These are phyloP conservation scores for Nakazawaea wickerhamii DNA, from an alignment of 805 yeast species.

Conservation along the genomic window DNA sequence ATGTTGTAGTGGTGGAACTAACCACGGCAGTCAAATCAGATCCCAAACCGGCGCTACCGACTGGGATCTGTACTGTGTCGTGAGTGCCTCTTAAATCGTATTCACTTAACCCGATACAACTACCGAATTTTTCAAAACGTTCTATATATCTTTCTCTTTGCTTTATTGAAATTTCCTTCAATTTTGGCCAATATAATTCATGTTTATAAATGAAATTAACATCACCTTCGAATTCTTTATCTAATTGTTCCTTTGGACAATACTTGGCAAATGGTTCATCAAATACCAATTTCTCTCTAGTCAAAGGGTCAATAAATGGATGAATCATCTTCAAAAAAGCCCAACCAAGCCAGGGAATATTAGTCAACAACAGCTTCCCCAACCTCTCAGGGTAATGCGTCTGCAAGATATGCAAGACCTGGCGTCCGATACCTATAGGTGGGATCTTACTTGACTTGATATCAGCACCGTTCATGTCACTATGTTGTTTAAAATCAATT, in stretches of 20 bases:
- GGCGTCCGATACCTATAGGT: conserved; percentile 80
- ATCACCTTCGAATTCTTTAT: conserved; percentile 77
- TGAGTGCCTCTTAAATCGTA: conserved; percentile 52
- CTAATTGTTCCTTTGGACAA: conserved; percentile 81
- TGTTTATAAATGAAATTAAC: conserved; percentile 84
- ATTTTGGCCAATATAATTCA: conserved; percentile 68
- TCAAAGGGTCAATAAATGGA: conserved; percentile 94
- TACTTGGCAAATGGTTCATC: conserved; percentile 84
- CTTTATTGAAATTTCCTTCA: conserved; percentile 53
- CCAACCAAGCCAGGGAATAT: conserved; percentile 94
- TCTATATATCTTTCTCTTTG: conserved; percentile 61
- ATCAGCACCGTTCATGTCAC: conserved; percentile 39
- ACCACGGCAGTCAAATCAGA: background rate
- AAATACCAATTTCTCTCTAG: conserved; percentile 88
- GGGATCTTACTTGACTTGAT: conserved; percentile 64
- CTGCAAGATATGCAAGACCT: conserved; percentile 88
- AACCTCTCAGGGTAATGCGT: conserved; percentile 97
- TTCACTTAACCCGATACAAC: conserved; percentile 75
- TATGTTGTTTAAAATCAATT: conserved; percentile 86
- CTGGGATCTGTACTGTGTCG: conserved; percentile 8
- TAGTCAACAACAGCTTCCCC: conserved; percentile 87
- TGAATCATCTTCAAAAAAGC: conserved; percentile 85
- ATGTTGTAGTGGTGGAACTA: background rate
- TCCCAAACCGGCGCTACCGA: conserved; percentile 5
- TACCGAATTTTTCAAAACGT: conserved; percentile 70